A percentile compares a stretch with the other conserved stretches of the same genome.
Evolutionary conservation across 2,329 filamentous ascomycete species (phyloP).

Genomic region (Coleophoma cylindrospora): DNA sequence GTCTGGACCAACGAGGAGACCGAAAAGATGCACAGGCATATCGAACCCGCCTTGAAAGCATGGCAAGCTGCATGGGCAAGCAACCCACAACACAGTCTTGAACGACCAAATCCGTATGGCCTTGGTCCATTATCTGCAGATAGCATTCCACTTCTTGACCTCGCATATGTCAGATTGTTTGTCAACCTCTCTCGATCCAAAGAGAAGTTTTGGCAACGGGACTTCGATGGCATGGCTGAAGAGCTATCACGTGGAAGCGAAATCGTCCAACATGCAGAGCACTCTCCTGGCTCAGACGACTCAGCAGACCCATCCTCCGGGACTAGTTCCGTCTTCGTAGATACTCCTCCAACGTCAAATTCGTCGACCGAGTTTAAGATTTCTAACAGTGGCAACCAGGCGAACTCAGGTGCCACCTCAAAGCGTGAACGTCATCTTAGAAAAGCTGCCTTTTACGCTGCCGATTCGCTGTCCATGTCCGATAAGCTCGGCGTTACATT

Average conservation of each 20-base stretch:
- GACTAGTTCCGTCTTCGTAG: constrained; percentile 39
- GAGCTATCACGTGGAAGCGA: constrained; percentile 77
- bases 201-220: constrained; percentile 88
- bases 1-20: constrained; percentile 90
- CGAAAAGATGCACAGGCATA: constrained; percentile 92
- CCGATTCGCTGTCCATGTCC: constrained; percentile 83
- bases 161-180: constrained; percentile 88
- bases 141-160: constrained; percentile 82
- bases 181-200: constrained; percentile 91
- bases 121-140: constrained; percentile 81
- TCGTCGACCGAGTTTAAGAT: constrained; percentile 36
- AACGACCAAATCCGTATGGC: constrained; percentile 79
- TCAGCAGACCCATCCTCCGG: constrained; percentile 35
- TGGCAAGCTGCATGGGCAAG: constrained; percentile 93
- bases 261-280: constrained; percentile 66
- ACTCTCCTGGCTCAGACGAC: constrained; percentile 45
- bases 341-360: constrained; percentile 46
- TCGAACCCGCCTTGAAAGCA: constrained; percentile 87
- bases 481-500: constrained; percentile 83
- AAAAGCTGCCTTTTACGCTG: constrained; percentile 93
- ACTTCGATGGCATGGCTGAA: constrained; percentile 87
- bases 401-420: constrained; percentile 44
- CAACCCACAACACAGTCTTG: constrained; percentile 78
- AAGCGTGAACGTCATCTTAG: constrained; percentile 83
- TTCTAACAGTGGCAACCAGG: constrained; percentile 19